These are phyloP conservation scores for Mucor mucedo DNA, from an alignment of 371 early-diverging fungal species.

Conservation along the genomic window DNA sequence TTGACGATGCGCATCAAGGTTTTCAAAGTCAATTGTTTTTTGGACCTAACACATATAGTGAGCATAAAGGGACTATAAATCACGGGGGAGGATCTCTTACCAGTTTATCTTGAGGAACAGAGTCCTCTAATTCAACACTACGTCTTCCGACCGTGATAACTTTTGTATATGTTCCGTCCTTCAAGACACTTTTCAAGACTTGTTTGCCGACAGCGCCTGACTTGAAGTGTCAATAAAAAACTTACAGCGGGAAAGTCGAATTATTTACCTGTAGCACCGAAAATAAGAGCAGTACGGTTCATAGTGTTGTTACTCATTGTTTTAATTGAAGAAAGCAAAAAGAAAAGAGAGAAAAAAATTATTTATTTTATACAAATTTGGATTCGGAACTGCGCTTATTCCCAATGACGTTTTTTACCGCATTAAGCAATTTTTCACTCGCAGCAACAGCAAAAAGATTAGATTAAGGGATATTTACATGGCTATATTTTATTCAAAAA, in stretches of 20 bases:
- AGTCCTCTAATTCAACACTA: constrained; percentile 52
- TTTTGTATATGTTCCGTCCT: constrained; percentile 59
- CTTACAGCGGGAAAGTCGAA: no score
- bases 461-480: constrained; percentile 14
- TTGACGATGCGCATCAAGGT: constrained; percentile 42
- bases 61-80: no score
- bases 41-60: constrained; percentile 31
- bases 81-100: constrained; percentile 22
- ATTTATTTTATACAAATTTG: not conserved
- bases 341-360: not conserved
- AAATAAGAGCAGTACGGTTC: constrained; percentile 23
- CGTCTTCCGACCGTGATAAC: constrained; percentile 72
- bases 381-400: not conserved
- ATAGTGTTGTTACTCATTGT: constrained; percentile 4
- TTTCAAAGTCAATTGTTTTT: constrained; percentile 52
- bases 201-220: constrained; percentile 75
- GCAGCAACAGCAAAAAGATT: not conserved
- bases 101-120: constrained; percentile 60
- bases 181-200: constrained; percentile 65
- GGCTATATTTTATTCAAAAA: constrained; percentile 1
- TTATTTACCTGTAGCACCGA: constrained; percentile 33
- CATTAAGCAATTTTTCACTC: not conserved
- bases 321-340: not conserved
- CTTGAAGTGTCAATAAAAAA: not conserved
- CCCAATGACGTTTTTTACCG: no score